These are phyloP conservation scores for Candida xiaguanensis DNA, from an alignment of 805 yeast genomes.

Conservation along the genomic window DNA sequence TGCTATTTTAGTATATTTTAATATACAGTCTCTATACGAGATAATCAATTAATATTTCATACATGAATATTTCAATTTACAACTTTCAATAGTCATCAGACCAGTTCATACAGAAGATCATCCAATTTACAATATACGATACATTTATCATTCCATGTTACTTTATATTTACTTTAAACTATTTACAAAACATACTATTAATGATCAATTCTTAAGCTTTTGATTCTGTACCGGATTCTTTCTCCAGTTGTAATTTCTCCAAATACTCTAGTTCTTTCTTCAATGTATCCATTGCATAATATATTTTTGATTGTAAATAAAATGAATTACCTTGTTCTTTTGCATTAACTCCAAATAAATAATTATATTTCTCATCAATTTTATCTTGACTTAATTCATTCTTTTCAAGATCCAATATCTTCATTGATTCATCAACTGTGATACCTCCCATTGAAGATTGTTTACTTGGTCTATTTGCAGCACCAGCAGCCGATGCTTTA, in stretches of 20 bases:
- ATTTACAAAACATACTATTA: too few species aligned
- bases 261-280: slow-evolving; percentile 69
- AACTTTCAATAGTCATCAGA: too few species aligned
- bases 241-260: slow-evolving; percentile 38
- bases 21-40: slow-evolving; percentile 3
- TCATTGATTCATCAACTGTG: slow-evolving; percentile 83
- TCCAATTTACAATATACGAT: too few species aligned
- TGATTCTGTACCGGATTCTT: slow-evolving; percentile 12
- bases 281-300: slow-evolving; percentile 89
- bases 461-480: slow-evolving; percentile 33
- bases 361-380: slow-evolving; percentile 68
- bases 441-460: slow-evolving; percentile 71
- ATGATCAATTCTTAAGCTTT: too few species aligned
- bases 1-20: background rate
- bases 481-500: slow-evolving; percentile 77
- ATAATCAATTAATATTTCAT: too few species aligned
- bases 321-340: slow-evolving; percentile 96
- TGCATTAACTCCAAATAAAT: slow-evolving; percentile 82
- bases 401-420: slow-evolving; percentile 78
- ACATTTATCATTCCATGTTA: too few species aligned
- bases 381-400: slow-evolving; percentile 52
- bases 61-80: too few species aligned
- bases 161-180: too few species aligned
- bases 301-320: slow-evolving; percentile 88
- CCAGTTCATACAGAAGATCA: too few species aligned